Evolutionary conservation across 345 rosid species (phyloP).

Genomic region (Lepidium aucheri): DNA sequence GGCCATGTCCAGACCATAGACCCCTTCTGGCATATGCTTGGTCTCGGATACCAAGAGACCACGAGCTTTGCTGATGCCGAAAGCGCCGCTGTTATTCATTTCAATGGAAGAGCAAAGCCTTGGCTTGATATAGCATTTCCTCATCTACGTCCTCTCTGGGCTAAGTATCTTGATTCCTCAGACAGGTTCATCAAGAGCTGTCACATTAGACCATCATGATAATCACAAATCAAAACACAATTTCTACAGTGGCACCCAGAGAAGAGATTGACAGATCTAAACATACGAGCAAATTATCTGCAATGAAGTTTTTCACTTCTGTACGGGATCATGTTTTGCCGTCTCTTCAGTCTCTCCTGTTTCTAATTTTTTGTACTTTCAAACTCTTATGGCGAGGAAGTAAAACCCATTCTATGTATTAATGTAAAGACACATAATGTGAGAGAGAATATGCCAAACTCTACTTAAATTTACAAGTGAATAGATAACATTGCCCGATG

Average conservation of each 20-base stretch:
- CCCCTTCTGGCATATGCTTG: constrained; percentile 98
- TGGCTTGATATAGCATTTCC: constrained; percentile 97
- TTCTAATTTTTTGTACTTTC: constrained; percentile 23
- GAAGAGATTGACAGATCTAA: constrained; percentile 28
- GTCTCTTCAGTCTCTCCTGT: constrained; percentile 15
- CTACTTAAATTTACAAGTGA: constrained; percentile 49
- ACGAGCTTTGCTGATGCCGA: constrained; percentile 55
- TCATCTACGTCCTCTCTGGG: constrained; percentile 74
- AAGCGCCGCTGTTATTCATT: constrained; percentile 84
- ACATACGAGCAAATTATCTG: constrained; percentile 17
- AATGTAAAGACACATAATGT: constrained; percentile 19
- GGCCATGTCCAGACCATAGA: constrained; percentile 77
- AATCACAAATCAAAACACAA: constrained; percentile 20
- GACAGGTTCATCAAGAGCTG: constrained; percentile 88
- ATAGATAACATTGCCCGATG: constrained; percentile 23
- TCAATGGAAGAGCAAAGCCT: constrained; percentile 97
- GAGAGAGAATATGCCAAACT: constrained; percentile 15
- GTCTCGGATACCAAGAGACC: constrained; percentile 90
- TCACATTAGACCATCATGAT: constrained; percentile 52
- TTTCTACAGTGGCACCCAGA: background rate
- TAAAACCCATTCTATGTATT: constrained; percentile 18
- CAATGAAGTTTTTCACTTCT: constrained; percentile 9
- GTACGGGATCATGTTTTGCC: constrained; percentile 16
- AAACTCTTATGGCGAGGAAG: constrained; percentile 19
- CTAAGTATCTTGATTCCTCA: constrained; percentile 69